Evolutionary conservation across 345 rosid species (phyloP), one percentile per base, ranked within the genome.

Genomic region (Kernera saxatilis): DNA sequence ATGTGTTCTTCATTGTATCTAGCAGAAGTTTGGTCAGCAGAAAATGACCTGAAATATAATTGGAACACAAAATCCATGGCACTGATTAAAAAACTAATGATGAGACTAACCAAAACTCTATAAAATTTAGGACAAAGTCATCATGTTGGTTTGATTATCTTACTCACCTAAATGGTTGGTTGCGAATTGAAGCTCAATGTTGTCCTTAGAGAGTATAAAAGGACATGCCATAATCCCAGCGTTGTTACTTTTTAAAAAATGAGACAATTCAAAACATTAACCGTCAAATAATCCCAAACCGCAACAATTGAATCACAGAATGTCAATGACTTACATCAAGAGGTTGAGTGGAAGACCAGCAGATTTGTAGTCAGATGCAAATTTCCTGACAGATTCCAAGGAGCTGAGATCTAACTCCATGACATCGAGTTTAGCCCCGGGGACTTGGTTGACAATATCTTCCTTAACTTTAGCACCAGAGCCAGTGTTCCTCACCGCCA

Each of bases 381-480:
- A 88, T 18, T 84, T 83, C 59, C 76, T 74, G 8, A 88, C 82
- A 15, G 91, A 88, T 5, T 75, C 81, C 80, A 83, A 36, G 13
- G 89, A 88, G 69, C 84, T 81, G 26, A 88, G 86, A 81, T 88
- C 91, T 75, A 86, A 73, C 77, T 86, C 88, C 89, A 83, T 84
- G 69, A 81, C 81, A 45, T 86, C 89, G 6, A 88, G 65, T 72
- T 84, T 88, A 52, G 94, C 89, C 2, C 74, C 59, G 22, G 89
- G 83, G 56, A 79, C 81, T 71, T 84, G 68, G 27, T 74, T 83
- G 21, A 79, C 53, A 10, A 86, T 86, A 30, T 81, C 68, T 63
- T 83, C 88, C 37, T 80, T 83, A 29, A 81, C 79, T 46, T 82
- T 69, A 60, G 68, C 78, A 43, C 85, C 91, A 25, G 85, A 72